Percentiles rank a stretch among this genome's conserved stretches.
phyloP scores from a whole-genome alignment of 768 basidiomycete genomes.

The Lactarius psammicola region DNA sequence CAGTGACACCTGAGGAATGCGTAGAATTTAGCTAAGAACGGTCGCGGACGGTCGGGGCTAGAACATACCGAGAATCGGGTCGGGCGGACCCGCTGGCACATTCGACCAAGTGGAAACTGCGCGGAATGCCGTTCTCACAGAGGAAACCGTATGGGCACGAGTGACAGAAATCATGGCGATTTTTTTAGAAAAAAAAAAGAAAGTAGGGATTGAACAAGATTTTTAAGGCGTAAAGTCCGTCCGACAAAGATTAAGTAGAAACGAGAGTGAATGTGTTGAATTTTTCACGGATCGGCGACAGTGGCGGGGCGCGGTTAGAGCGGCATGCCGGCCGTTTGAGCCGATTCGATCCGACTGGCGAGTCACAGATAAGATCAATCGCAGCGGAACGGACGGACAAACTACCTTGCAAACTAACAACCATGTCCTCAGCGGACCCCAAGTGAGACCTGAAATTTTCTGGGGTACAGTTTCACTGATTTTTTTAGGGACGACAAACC shows the following conservation, averaged over 20 bases:
- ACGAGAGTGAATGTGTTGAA: constrained; percentile 13
- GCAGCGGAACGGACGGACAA: neutral
- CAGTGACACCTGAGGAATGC: constrained; percentile 67
- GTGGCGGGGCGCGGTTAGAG: neutral
- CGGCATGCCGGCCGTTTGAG: constrained; percentile 2
- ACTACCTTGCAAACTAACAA: neutral
- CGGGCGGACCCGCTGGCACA: constrained; percentile 86
- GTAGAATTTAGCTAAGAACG: neutral
- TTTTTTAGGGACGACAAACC: constrained; percentile 2
- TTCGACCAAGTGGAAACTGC: constrained; percentile 73
- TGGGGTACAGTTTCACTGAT: neutral
- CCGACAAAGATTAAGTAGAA: constrained; percentile 19
- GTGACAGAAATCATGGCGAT: constrained; percentile 42
- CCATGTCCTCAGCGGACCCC: constrained; percentile 22
- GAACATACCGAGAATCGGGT: constrained; percentile 81
- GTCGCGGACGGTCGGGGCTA: constrained; percentile 10
- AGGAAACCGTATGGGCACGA: constrained; percentile 51
- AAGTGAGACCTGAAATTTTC: constrained; percentile 7
- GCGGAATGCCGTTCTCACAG: constrained; percentile 40
- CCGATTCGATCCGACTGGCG: neutral
- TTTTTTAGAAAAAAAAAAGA: constrained; percentile 31
- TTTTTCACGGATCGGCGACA: constrained; percentile 6
- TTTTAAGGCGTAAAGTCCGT: constrained; percentile 31
- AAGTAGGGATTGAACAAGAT: constrained; percentile 29
- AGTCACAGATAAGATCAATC: constrained; percentile 22